Percentiles rank a stretch among this genome's conserved stretches.
Conservation (phyloP, 192 early-diverging fungal species). For the Dissophora ornata region DNA sequence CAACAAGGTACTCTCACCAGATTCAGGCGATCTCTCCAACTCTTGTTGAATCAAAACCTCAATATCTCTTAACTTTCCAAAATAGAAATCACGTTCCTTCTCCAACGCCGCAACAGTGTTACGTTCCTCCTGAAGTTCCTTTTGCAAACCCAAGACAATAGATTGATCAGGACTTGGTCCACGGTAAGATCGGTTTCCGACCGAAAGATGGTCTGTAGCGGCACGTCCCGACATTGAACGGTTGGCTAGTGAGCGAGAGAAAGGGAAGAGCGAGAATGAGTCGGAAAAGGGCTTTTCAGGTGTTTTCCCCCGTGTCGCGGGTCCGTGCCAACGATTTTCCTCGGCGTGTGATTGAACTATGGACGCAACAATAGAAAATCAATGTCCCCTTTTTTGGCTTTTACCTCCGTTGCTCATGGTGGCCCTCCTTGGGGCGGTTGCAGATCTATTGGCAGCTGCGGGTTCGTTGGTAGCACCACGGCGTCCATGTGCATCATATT, state of each 20-base stretch:
- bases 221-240: slow-evolving; percentile 46
- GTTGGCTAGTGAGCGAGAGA: slow-evolving; percentile 30
- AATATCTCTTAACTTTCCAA: slow-evolving; percentile 92
- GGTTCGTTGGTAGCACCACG: slow-evolving; percentile 60
- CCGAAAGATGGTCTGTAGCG: slow-evolving; percentile 17
- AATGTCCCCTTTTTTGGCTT: not conserved
- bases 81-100: slow-evolving; percentile 99
- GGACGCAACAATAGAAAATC: too few species aligned
- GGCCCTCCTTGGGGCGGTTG: slow-evolving; percentile 56
- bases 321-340: not conserved
- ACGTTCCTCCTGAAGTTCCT: slow-evolving; percentile 85
- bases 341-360: too few species aligned
- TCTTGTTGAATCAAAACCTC: slow-evolving; percentile 90
- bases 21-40: slow-evolving; percentile 66
- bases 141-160: slow-evolving; percentile 78
- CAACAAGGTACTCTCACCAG: slow-evolving; percentile 65
- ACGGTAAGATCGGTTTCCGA: slow-evolving; percentile 38
- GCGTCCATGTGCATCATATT: slow-evolving; percentile 85
- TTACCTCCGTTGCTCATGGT: slow-evolving; percentile 56
- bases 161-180: slow-evolving; percentile 63
- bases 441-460: slow-evolving; percentile 56
- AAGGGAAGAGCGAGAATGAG: slow-evolving; percentile 8
- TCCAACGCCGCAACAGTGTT: slow-evolving; percentile 90
- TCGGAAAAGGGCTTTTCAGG: not conserved
- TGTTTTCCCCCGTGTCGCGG: not conserved